Evolutionary conservation across 768 basidiomycete genomes (phyloP), one percentile per base, ranked within the genome.

Genomic region (Naematelia aurantialba): DNA sequence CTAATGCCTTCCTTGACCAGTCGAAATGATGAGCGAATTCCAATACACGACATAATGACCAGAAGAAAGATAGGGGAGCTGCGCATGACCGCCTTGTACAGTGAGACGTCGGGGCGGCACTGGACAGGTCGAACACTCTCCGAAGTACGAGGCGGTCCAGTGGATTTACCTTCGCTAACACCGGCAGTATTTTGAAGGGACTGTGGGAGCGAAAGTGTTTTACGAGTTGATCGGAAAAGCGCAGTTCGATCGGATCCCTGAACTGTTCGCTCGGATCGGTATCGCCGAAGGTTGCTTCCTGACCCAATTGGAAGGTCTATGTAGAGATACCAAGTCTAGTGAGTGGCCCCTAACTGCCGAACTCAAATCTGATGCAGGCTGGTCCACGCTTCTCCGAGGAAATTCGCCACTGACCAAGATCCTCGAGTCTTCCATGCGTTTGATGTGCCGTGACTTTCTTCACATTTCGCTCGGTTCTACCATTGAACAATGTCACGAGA

Each of bases 401-500:
- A 61, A 60, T 26, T 59, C 65, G 14, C 65, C 65, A 1, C 42
- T 66, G 14, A 50, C 65, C 10, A 51, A 62, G 21, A 26, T 60
- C 2, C 54, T 66, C 17, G 65, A 66, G 48, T 44, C 65, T 30
- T 45, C 55, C 1, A 59, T 66, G 61, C 42, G 65, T 21, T 45
- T 66, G 14, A 29, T 49, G 1, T 58, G 59, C 27, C 25, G 29
- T 4, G 58, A 56, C 17, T 62, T 66, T 24, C 39, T 66, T 8
- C 17, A 31, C 11, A 24, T 21, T 8, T 58, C 60, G 1, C 58
- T 66, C 3, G 60, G 60, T 11, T 53, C 57, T 12, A 66, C 65
- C 1, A 42, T 66, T 12, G 55, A 51, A 26, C 22, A 39, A 8
- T 39, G 34, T 17, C 17, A 8, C 17, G 34, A 39, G 17, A 17